Evolutionary conservation across 1,139 yeast genomes (phyloP).

Genomic region (Hanseniaspora sp.): DNA sequence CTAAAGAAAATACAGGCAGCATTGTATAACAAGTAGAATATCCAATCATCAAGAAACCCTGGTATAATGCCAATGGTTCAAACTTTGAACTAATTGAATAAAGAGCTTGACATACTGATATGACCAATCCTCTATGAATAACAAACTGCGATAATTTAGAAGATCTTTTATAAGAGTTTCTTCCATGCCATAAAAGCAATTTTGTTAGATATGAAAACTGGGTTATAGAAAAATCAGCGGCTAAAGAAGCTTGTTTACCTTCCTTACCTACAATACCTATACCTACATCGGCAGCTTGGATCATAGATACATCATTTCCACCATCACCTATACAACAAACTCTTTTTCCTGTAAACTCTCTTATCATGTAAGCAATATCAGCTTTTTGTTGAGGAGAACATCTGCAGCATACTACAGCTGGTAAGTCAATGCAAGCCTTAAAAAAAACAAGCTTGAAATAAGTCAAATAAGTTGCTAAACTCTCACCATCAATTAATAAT

Average conservation of each 20-base stretch:
- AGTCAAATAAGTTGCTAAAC: constrained; percentile 58
- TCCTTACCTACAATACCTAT: constrained; percentile 98
- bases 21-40: constrained; percentile 93
- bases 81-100: constrained; percentile 75
- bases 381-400: constrained; percentile 99
- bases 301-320: constrained; percentile 98
- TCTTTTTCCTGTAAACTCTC: constrained; percentile 69
- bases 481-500: constrained; percentile 86
- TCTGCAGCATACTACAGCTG: constrained; percentile 93
- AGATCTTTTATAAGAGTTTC: constrained; percentile 89
- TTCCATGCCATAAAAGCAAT: constrained; percentile 90
- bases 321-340: constrained; percentile 99
- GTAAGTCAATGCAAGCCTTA: constrained; percentile 59
- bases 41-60: constrained; percentile 98
- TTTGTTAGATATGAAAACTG: constrained; percentile 86
- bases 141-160: constrained; percentile 93
- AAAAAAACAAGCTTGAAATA: constrained; percentile 62
- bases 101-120: constrained; percentile 93
- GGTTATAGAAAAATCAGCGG: constrained; percentile 90
- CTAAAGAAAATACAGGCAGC: constrained; percentile 95
- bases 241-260: constrained; percentile 92
- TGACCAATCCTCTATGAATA: constrained; percentile 87
- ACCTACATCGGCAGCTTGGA: constrained; percentile 97
- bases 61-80: constrained; percentile 87
- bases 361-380: constrained; percentile 74